A percentile compares a stretch with the other conserved stretches of the same genome.
Evolutionary conservation across 371 early-diverging fungal genomes (phyloP).

Genomic region (Conidiobolus coronatus): DNA sequence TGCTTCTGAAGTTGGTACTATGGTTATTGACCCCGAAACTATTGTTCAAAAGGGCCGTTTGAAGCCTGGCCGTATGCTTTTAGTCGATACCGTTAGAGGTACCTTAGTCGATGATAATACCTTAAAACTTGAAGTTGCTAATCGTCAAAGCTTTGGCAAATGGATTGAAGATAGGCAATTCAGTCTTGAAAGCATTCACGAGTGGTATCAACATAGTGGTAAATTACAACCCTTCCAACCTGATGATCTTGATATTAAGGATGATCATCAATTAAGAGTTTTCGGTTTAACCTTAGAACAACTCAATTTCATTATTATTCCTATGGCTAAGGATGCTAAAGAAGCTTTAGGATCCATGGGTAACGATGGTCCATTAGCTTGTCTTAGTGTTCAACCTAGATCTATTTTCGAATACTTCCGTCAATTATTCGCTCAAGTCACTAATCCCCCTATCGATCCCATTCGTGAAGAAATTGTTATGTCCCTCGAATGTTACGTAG

Average conservation of each 20-base stretch:
- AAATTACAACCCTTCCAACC: conserved; percentile 10
- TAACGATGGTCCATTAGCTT: conserved; percentile 84
- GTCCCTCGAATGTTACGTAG: conserved; percentile 83
- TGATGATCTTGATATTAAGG: conserved; percentile 18
- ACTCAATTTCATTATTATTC: conserved; percentile 60
- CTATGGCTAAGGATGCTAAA: conserved; percentile 74
- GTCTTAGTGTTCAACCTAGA: conserved; percentile 68
- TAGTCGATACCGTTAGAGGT: conserved; percentile 89
- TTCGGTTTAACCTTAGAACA: conserved; percentile 89
- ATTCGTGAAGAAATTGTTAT: conserved; percentile 94
- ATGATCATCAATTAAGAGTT: conserved; percentile 64
- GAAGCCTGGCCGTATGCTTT: conserved; percentile 87
- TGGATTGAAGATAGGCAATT: conserved; percentile 61
- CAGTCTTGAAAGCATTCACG: not conserved
- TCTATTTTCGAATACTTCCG: conserved; percentile 89
- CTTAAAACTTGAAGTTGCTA: conserved; percentile 51
- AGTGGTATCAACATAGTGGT: conserved; percentile 6
- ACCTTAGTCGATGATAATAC: conserved; percentile 71
- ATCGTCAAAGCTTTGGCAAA: conserved; percentile 41
- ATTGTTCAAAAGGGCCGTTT: conserved; percentile 79
- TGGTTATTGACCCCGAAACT: conserved; percentile 54
- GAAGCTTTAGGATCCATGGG: conserved; percentile 97
- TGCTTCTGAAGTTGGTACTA: conserved; percentile 88
- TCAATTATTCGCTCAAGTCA: conserved; percentile 91
- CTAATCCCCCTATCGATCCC: conserved; percentile 93